Evolutionary conservation across 352 stramenopile species (phyloP), one percentile per base, ranked within the genome.

Genomic region (Pythium phragmiticola): DNA sequence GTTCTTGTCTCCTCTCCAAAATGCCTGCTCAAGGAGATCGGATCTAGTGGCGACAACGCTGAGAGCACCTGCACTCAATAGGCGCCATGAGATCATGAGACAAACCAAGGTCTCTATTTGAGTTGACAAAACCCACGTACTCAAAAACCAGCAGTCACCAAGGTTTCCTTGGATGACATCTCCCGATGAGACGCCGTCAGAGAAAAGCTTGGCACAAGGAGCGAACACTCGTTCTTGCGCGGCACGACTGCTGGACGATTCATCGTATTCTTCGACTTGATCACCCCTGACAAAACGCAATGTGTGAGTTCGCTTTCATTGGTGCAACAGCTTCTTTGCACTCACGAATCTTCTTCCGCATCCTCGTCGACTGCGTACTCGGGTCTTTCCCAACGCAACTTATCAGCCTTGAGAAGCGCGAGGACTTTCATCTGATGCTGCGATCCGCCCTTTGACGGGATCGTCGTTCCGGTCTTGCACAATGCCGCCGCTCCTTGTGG

Each of bases 91-190:
- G 28, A 13, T 39, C 19, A 52, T 39, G 34, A 39, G 34, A 6
- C 11, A 39, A 39, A 1, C 34, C 7, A 13, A 4, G n/a, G 16
- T 30, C 16, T 49, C 17, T 49, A 13, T 5, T 34, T 52, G 12
- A 7, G 28, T 8, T 8, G 46, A 33, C 8, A 8, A 34, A n/a
- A 16, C 9, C 12, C 46, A 75, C 78, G 41, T 74, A 93, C 86
- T 93, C 41, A 97, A 43, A 68, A 98, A 96, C 92, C 92, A 98
- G 64, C 92, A 98, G 57, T 98, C 89, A 3, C 89, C 92, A 4
- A 98, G 70, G 42, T 89, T 88, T 14, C 92, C 92, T 63, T 98
- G 89, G 21, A 95, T 90, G 7, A 96, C 90, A 57, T 97, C 90
- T 28, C 83, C 81, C 4, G 87, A 95, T 34, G 76, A 84, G 14